Conservation (phyloP, 768 basidiomycete species). For the Mycena albidolilacea region DNA sequence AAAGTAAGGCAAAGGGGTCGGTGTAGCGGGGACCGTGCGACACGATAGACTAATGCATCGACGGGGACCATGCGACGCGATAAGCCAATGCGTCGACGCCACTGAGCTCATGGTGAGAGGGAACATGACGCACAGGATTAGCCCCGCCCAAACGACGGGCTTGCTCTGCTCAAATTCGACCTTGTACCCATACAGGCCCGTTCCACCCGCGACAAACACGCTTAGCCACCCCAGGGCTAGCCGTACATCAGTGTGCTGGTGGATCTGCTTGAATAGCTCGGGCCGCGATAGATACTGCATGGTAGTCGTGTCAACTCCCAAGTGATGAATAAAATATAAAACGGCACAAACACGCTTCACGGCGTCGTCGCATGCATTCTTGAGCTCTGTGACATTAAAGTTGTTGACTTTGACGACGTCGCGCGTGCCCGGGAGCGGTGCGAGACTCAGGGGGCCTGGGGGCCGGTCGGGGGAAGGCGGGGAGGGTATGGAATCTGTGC, state of each 20-base stretch:
- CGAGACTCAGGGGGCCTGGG: conserved; percentile 37
- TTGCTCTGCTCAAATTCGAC: conserved; percentile 93
- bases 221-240: conserved; percentile 90
- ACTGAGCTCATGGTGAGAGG: conserved; percentile 21
- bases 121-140: conserved; percentile 74
- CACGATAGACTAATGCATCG: no score
- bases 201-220: conserved; percentile 85
- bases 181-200: conserved; percentile 89
- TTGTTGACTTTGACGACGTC: conserved; percentile 76
- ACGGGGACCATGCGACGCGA: no score
- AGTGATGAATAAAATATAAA: not conserved
- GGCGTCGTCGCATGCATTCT: conserved; percentile 88
- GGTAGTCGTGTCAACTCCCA: conserved; percentile 16
- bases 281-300: conserved; percentile 85
- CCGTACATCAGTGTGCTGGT: conserved; percentile 91
- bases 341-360: conserved; percentile 80
- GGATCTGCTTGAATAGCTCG: conserved; percentile 87
- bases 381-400: conserved; percentile 69
- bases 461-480: conserved; percentile 37
- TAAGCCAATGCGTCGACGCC: not conserved
- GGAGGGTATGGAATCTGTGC: conserved; percentile 18
- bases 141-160: conserved; percentile 81
- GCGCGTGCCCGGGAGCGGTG: conserved; percentile 46
- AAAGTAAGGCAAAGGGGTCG: not conserved
- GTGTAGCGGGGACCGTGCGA: no score